phyloP scores from a whole-genome alignment of 139 green algal genomes.

The Chlorella sp. region DNA sequence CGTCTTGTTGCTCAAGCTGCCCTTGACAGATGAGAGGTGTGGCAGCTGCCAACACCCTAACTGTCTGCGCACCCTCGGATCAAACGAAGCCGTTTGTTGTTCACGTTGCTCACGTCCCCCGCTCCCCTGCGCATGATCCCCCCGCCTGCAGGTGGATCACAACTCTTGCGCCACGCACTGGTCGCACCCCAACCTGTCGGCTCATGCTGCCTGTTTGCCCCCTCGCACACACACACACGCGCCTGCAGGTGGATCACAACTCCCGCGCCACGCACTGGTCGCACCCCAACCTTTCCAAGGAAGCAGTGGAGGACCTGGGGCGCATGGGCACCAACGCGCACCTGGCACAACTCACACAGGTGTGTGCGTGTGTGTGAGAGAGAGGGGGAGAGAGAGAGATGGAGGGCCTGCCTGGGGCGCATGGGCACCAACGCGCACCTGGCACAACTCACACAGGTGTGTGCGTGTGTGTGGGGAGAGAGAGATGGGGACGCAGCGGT shows the following conservation, averaged over 20 bases:
- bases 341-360: neutral
- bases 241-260: conserved; percentile 96
- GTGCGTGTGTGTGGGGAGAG: neutral
- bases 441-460: neutral
- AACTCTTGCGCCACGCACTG: conserved; percentile 82
- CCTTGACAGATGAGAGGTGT: too few relatives aligned
- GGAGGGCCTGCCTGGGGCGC: neutral
- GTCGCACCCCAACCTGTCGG: conserved; percentile 31
- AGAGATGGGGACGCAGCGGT: neutral
- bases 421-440: neutral
- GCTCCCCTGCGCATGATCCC: too few relatives aligned
- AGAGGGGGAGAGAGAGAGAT: too few relatives aligned
- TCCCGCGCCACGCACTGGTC: conserved; percentile 79
- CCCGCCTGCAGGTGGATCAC: conserved; percentile 97
- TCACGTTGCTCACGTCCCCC: too few relatives aligned
- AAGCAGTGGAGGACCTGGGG: neutral
- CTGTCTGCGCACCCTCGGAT: too few relatives aligned
- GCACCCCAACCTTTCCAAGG: conserved; percentile 13
- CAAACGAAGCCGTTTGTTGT: too few relatives aligned
- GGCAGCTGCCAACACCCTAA: too few relatives aligned
- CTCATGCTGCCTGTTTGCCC: too few relatives aligned
- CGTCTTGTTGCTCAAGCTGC: too few relatives aligned
- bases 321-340: neutral
- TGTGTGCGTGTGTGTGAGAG: too few relatives aligned
- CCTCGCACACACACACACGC: too few relatives aligned